A percentile compares a stretch with the other conserved stretches of the same genome.
These are phyloP conservation scores for Purshia tridentata DNA, from an alignment of 306 rosid genomes.

Conservation along the genomic window DNA sequence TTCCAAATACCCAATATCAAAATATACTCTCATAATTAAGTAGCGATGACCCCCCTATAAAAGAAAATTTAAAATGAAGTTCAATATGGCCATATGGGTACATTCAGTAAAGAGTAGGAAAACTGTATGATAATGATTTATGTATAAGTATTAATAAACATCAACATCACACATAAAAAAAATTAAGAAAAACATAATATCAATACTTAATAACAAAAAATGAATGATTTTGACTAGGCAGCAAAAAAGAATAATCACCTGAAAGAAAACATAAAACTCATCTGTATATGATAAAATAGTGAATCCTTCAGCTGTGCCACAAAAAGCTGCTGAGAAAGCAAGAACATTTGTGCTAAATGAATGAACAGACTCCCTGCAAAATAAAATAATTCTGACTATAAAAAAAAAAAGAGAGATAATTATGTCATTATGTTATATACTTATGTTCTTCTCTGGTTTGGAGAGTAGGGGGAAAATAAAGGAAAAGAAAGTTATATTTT, in stretches of 20 bases:
- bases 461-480: not conserved
- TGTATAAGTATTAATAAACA: not conserved
- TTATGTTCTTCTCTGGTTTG: slow-evolving; percentile 6
- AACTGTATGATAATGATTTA: not conserved
- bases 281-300: slow-evolving; percentile 64
- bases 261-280: slow-evolving; percentile 60
- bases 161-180: no score
- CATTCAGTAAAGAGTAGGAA: not conserved
- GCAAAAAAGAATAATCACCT: slow-evolving; percentile 45
- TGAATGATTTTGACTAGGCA: slow-evolving; percentile 21
- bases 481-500: slow-evolving; percentile 4
- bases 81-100: not conserved
- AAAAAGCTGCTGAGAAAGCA: slow-evolving; percentile 57
- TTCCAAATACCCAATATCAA: not conserved
- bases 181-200: not conserved
- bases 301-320: slow-evolving; percentile 55
- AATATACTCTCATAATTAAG: not conserved
- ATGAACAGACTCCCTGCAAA: slow-evolving; percentile 64
- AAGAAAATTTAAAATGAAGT: not conserved
- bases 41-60: not conserved
- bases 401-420: slow-evolving; percentile 28
- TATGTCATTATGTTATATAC: slow-evolving; percentile 15
- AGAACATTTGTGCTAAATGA: slow-evolving; percentile 57
- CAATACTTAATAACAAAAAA: slow-evolving; percentile 10
- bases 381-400: slow-evolving; percentile 33